A percentile compares a stretch with the other conserved stretches of the same genome.
These are phyloP conservation scores for Eutrema heterophyllum DNA, from an alignment of 345 rosid genomes.

Conservation along the genomic window DNA sequence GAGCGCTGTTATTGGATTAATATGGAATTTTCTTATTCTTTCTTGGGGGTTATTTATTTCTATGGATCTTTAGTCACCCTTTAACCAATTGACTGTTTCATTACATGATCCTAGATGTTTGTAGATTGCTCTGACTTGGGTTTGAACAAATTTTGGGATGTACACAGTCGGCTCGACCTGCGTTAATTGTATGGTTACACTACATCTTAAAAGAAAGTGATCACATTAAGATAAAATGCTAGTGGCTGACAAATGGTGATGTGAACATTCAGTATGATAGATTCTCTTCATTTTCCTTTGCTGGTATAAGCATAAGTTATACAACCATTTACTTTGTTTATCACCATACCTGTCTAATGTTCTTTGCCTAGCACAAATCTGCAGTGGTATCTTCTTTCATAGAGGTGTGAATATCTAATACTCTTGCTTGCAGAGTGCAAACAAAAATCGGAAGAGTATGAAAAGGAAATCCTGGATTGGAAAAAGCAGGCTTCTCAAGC, in stretches of 20 bases:
- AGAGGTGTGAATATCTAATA: constrained; percentile 16
- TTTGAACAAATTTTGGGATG: constrained; percentile 4
- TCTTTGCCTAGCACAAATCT: constrained; percentile 17
- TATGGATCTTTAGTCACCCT: not conserved
- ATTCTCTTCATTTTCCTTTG: constrained; percentile 11
- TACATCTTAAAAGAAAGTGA: not conserved
- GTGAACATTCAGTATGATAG: constrained; percentile 3
- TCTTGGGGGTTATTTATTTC: not conserved
- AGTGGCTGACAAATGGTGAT: not conserved
- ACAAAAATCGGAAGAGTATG: constrained; percentile 80
- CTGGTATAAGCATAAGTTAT: not conserved
- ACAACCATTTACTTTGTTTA: not conserved
- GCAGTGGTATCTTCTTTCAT: constrained; percentile 4
- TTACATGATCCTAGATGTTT: constrained; percentile 12
- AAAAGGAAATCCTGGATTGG: constrained; percentile 86
- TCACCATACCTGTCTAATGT: constrained; percentile 4
- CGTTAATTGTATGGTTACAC: not conserved
- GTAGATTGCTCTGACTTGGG: constrained; percentile 1
- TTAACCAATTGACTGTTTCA: not conserved
- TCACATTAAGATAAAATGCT: not conserved
- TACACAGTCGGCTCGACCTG: not conserved
- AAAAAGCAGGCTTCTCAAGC: constrained; percentile 80
- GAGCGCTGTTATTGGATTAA: not conserved
- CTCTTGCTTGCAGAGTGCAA: constrained; percentile 61
- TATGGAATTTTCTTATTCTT: not conserved